Evolutionary conservation across 352 stramenopile genomes (phyloP), one percentile per base, ranked within the genome.

Genomic region (Globisporangium solare): DNA sequence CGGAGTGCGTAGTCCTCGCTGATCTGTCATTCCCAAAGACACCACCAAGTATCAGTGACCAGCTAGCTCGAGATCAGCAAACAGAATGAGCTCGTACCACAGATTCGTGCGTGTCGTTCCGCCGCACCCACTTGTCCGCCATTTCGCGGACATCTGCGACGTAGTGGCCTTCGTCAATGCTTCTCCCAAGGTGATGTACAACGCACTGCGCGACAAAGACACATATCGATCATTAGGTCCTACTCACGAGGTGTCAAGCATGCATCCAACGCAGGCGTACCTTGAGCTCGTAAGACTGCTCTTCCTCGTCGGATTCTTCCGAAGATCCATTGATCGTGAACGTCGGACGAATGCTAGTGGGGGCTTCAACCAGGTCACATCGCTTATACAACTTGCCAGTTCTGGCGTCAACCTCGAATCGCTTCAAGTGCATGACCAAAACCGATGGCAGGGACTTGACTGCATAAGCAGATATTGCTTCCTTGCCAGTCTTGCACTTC

Each of bases 121-220:
- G 81, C 39, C 86, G 74, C 21, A 76, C 77, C 86, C 86, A 95
- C 4, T 73, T 60, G 7, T 70, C 72, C 17, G 67, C 58, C 3
- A 50, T 51, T 60, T 75, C 70, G 49, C 83, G 82, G 12, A 93
- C 76, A 47, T 95, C 86, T 7, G 83, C 73, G 21, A 95, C 71
- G 56, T 95, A 95, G 58, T 95, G 86, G 10, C 86, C 86, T 62
- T 94, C 80, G 46, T 91, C 82, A 17, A 92, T 80, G 6, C 67
- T 94, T 24, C 70, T 74, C 2, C 86, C 86, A 7, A 95, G 61
- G 45, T 95, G 86, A 52, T 93, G 86, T 20, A 95, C 85, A 17
- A 94, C 75, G 54, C 83, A 90, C 73, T 91, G 67, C 32, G 68
- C 20, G n/a, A 61, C 40, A 64, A 48, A 58, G n/a, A 61, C 32